Evolutionary conservation across 148 eudicot genomes (phyloP).

Genomic region (Gaultheria prostrata): DNA sequence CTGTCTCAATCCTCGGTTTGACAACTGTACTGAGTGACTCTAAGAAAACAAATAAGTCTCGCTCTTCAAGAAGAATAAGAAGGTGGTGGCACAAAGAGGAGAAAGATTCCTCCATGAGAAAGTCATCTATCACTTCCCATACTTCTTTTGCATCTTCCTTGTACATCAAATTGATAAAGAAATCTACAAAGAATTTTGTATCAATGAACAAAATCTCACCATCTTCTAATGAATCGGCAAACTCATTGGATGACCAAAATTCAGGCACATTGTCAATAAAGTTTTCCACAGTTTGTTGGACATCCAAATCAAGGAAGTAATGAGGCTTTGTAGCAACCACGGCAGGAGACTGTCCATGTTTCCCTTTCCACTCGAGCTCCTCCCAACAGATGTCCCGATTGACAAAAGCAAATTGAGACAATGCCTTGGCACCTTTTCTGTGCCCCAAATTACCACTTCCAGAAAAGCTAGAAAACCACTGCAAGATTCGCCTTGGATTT

Average conservation of each 20-base stretch:
- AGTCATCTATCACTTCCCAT: conserved; percentile 70
- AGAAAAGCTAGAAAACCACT: conserved; percentile 85
- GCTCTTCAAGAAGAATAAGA: conserved; percentile 75
- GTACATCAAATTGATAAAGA: conserved; percentile 69
- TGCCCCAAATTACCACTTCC: conserved; percentile 51
- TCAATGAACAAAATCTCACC: conserved; percentile 78
- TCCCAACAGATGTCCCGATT: conserved; percentile 98
- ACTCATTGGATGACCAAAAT: conserved; percentile 91
- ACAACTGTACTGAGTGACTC: conserved; percentile 49
- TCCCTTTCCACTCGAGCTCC: conserved; percentile 97
- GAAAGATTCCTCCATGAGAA: conserved; percentile 76
- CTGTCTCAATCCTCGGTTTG: conserved; percentile 29
- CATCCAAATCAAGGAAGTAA: conserved; percentile 95
- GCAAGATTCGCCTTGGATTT: conserved; percentile 67
- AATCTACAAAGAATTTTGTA: conserved; percentile 53
- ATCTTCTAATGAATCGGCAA: conserved; percentile 73
- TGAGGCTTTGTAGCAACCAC: conserved; percentile 99
- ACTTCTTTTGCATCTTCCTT: conserved; percentile 61
- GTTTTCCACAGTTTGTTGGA: conserved; percentile 76
- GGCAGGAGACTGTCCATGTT: conserved; percentile 98
- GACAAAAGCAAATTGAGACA: conserved; percentile 85
- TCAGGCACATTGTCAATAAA: conserved; percentile 86
- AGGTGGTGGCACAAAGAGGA: conserved; percentile 75
- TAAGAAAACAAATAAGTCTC: conserved; percentile 41
- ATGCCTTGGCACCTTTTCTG: conserved; percentile 81